Evolutionary conservation across 192 early-diverging fungal species (phyloP).

Genomic region (Lunasporangiospora selenospora): DNA sequence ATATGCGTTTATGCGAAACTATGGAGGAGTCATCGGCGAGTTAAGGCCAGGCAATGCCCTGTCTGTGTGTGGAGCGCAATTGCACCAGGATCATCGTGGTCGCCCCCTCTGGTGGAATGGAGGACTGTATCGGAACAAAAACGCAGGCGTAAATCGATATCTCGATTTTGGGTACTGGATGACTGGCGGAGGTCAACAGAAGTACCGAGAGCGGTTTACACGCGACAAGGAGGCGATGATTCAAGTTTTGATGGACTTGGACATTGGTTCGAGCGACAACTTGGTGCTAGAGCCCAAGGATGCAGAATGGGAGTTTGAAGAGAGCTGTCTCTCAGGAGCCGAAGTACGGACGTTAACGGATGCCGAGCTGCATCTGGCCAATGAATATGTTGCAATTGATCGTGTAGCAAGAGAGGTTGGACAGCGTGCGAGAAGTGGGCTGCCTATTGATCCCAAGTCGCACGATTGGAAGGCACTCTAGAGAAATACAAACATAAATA

Average conservation of each 20-base stretch:
- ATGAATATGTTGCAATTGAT: slow-evolving; percentile 35
- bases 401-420: slow-evolving; percentile 16
- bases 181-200: slow-evolving; percentile 36
- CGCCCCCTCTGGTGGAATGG: slow-evolving; percentile 61
- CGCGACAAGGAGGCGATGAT: slow-evolving; percentile 4
- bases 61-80: slow-evolving; percentile 53
- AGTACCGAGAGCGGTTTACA: slow-evolving; percentile 22
- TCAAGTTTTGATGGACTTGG: slow-evolving; percentile 16
- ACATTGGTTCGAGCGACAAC: slow-evolving; percentile 11
- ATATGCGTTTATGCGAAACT: slow-evolving; percentile 54
- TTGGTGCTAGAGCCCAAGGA: slow-evolving; percentile 18
- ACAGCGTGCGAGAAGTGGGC: neutral
- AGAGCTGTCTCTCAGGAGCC: slow-evolving; percentile 26
- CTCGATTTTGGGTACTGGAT: slow-evolving; percentile 51
- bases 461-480: slow-evolving; percentile 36
- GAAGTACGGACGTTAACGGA: slow-evolving; percentile 7
- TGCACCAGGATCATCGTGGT: slow-evolving; percentile 47
- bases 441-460: neutral
- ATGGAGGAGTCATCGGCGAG: slow-evolving; percentile 61
- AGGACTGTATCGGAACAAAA: slow-evolving; percentile 54
- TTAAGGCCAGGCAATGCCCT: slow-evolving; percentile 37
- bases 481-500: too few relatives aligned
- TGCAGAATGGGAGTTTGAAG: slow-evolving; percentile 26
- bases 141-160: slow-evolving; percentile 42
- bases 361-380: slow-evolving; percentile 14